Base-by-base conservation (phyloP, 306 rosid genomes). In the Sicyos baderoa region DNA sequence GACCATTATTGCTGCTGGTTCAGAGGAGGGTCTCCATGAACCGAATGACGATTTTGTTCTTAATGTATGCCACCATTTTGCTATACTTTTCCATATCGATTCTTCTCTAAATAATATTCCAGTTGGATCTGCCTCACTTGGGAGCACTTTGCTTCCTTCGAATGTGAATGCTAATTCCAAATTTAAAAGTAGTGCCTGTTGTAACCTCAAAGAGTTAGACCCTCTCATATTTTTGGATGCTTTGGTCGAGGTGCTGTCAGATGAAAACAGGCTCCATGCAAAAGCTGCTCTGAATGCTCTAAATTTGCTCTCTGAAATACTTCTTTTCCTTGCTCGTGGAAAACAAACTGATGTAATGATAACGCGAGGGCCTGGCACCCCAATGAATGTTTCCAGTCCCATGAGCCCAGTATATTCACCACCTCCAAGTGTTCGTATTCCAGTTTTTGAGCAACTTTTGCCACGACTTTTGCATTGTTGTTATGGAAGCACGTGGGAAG, bases 301-400 rank as follows among this genome's bases (percentile, higher is more conserved):
- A 76, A 88, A 88, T 80, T 83, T 84, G 79, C 90, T 94, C 81
- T 84, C 91, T 19, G 99, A 94, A 83, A 85, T 95, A 53, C 99
- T 94, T 78, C 86, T 94, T 25, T 86, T 88, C 51, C 86, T 94
- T 71, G 96, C 91, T 77, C 99, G 97, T 75, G 84, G 96, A 57
- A 94, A 90, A 79, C 99, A 94, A 77, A 80, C 90, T 75, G 97
- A 94, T 83, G 86, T 88, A 48, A 53, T 88, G 66, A 86, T 90
- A 90, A 84, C 91, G 7, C 86, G 96, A 79, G 99, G 96, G 78
- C 97, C 99, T 12, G 91, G 95, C 58, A 94, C 96, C 32, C 97
- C 99, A 63, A 94, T 94, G 97, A 90, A 86, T 72, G 99, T 94
- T 75, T 94, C 99, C 48, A 94, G 99, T 77, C 99, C 99, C 44